A percentile compares a stretch with the other conserved stretches of the same genome.
Conservation (phyloP, 1,284 basidiomycete species). For the Paramarasmius palmivorus region DNA sequence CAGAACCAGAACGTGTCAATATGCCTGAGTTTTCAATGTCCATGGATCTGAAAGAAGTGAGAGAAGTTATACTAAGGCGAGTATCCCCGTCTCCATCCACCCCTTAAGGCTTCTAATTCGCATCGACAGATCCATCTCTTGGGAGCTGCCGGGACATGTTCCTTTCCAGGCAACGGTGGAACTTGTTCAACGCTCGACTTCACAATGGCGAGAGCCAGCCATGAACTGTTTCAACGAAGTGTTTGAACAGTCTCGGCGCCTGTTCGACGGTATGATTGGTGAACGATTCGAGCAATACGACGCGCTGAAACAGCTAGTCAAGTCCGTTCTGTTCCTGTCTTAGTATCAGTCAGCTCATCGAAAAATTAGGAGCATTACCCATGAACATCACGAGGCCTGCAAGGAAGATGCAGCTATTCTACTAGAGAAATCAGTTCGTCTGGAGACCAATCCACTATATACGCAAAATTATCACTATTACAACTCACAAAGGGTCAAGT, state of each 20-base stretch:
- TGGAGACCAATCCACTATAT: conserved; percentile 12
- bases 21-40: neutral
- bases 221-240: conserved; percentile 39
- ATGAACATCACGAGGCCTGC: conserved; percentile 3
- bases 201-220: conserved; percentile 41
- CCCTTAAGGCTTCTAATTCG: neutral
- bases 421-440: too few species aligned
- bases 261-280: conserved; percentile 9
- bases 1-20: neutral
- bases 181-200: conserved; percentile 40
- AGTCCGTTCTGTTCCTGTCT: conserved; percentile 1
- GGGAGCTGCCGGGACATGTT: conserved; percentile 53
- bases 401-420: conserved; percentile 8
- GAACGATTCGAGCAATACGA: conserved; percentile 8
- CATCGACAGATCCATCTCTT: conserved; percentile 39
- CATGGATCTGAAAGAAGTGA: conserved; percentile 30
- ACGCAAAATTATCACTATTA: conserved; percentile 12
- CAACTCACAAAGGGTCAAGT: conserved; percentile 3
- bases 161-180: conserved; percentile 49
- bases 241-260: conserved; percentile 8
- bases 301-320: conserved; percentile 9
- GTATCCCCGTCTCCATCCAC: neutral
- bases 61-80: conserved; percentile 31
- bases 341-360: neutral
- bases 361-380: neutral